Evolutionary conservation across 1,284 basidiomycete genomes (phyloP), one percentile per base, ranked within the genome.

Genomic region (Rhodotorula glutinis): DNA sequence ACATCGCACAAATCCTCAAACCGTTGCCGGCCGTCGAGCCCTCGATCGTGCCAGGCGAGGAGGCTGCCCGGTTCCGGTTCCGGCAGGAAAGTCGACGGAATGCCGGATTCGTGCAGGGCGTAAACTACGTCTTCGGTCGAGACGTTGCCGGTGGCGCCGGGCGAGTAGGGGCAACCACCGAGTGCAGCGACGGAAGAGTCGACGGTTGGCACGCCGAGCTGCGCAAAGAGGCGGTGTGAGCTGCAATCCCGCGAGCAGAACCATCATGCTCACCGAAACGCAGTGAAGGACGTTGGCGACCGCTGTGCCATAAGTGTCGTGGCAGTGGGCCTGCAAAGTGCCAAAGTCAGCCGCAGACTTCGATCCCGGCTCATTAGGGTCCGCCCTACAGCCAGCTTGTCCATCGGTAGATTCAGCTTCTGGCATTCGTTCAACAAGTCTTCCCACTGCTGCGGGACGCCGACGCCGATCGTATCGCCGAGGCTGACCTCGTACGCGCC

Each of bases 121-220:
- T 95, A 92, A 4, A 96, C 44, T 17, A 76, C 65, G 58, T 74
- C 79, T 69, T 95, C 92, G 0, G 91, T 94, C 0, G 90, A 88
- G 33, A 93, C 89, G 74, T 94, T 94, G n/a, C 92, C 92, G 0
- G 90, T 93, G 8, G 92, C 92, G 1, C 93, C 93, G 0, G 94
- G 94, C 0, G 92, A 92, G 79, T 93, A 98, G 1, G 94, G 93
- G 76, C 94, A 97, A 19, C 93, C 92, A 3, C 94, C 94, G 0
- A 97, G 84, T 0, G 93, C 92, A 8, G 87, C 91, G 9, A 96
- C 85, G 2, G 89, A 88, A 7, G 81, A 76, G 70, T 83, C 82
- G 29, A 83, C 78, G 3, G 81, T 80, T 4, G 74, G 64, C 4
- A 94, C 80, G 14, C 82, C 82, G 27, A 78, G 74, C 66, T 57